A percentile compares a stretch with the other conserved stretches of the same genome.
phyloP scores from a whole-genome alignment of 2,329 filamentous ascomycete genomes.

The Verticillium zaregamsianum region DNA sequence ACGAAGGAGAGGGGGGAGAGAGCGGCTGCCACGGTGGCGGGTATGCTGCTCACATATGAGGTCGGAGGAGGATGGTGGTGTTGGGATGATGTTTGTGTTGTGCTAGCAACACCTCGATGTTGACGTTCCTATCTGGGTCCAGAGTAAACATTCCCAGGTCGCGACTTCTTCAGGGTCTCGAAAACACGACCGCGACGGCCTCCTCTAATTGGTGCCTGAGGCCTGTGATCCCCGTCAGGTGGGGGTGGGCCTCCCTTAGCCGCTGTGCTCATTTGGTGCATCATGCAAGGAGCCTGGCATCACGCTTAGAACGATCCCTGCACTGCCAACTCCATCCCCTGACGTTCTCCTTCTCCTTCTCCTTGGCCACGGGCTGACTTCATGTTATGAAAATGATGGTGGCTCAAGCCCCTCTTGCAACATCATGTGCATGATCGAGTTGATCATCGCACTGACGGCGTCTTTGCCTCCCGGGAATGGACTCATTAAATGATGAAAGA shows the following conservation, averaged over 20 bases:
- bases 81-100: conserved; percentile 9
- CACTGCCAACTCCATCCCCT: no score
- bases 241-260: neutral
- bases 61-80: conserved; percentile 2
- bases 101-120: conserved; percentile 14
- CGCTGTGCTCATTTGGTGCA: neutral
- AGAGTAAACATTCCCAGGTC: conserved; percentile 2
- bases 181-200: neutral
- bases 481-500: no score
- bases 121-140: conserved; percentile 10
- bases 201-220: neutral
- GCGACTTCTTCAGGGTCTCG: neutral
- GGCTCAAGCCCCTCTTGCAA: no score
- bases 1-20: conserved; percentile 4
- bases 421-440: no score
- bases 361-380: no score
- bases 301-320: neutral
- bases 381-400: no score
- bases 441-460: no score
- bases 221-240: neutral
- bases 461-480: no score
- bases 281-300: neutral
- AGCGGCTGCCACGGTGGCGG: conserved; percentile 9
- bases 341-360: no score
- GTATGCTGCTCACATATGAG: conserved; percentile 3